Evolutionary conservation across 208 protist genomes (phyloP).

Genomic region (Crithidia brevicula): DNA sequence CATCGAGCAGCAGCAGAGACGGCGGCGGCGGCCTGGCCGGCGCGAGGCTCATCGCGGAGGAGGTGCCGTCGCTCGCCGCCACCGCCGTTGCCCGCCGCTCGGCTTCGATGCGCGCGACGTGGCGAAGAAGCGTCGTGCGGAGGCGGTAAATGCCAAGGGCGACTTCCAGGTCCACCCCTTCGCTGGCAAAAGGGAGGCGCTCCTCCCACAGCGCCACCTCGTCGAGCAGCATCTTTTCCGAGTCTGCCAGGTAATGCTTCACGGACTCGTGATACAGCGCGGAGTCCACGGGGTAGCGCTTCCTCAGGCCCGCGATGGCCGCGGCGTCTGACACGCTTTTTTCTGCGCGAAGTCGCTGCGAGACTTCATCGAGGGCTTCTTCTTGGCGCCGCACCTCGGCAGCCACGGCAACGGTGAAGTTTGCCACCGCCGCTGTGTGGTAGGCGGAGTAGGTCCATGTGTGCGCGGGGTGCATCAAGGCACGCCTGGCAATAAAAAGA

Average conservation of each 20-base stretch:
- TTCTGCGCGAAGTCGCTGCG: conserved; percentile 4
- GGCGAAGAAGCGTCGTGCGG: conserved; percentile 8
- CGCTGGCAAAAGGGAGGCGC: not conserved
- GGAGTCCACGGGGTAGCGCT: conserved; percentile 8
- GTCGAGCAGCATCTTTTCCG: conserved; percentile 13
- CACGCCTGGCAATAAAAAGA: not conserved
- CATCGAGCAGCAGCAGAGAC: not conserved
- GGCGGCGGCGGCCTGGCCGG: not conserved
- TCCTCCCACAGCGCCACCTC: conserved; percentile 10
- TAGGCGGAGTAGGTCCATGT: conserved; percentile 31
- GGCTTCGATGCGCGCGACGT: conserved; percentile 26
- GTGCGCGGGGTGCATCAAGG: not conserved
- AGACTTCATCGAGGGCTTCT: conserved; percentile 28
- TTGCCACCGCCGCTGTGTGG: conserved; percentile 6
- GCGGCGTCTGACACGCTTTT: not conserved
- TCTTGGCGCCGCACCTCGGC: conserved; percentile 47
- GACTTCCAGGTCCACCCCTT: conserved; percentile 8
- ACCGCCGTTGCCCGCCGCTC: conserved; percentile 24
- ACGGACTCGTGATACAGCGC: conserved; percentile 10
- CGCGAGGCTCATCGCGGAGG: not conserved
- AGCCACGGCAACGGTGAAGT: conserved; percentile 22
- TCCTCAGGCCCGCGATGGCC: not conserved
- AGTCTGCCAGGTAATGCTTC: conserved; percentile 12
- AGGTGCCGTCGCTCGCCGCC: conserved; percentile 20
- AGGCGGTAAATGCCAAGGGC: conserved; percentile 22